Evolutionary conservation across 352 stramenopile genomes (phyloP).

Genomic region (Phytophthora crassamura): DNA sequence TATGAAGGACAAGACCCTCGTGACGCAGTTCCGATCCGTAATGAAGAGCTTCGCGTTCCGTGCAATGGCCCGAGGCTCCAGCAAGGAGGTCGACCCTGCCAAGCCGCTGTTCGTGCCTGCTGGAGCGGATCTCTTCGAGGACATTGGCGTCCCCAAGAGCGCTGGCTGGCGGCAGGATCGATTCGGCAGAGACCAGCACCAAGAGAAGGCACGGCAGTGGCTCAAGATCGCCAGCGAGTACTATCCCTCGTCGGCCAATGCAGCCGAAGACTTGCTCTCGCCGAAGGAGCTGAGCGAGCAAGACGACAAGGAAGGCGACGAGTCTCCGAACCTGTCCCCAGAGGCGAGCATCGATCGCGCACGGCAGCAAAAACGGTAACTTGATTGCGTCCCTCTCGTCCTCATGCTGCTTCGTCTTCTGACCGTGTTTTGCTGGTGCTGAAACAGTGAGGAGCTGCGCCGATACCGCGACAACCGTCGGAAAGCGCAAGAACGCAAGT

Average conservation of each 20-base stretch:
- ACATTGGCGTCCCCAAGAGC: slow-evolving; percentile 78
- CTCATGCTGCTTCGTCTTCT: neutral
- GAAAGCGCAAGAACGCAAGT: slow-evolving; percentile 69
- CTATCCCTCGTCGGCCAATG: slow-evolving; percentile 54
- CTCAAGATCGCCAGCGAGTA: slow-evolving; percentile 72
- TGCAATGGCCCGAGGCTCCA: slow-evolving; percentile 43
- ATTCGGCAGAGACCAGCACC: slow-evolving; percentile 56
- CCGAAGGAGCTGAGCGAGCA: slow-evolving; percentile 34
- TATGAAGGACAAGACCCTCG: slow-evolving; percentile 86
- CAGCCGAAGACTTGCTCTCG: slow-evolving; percentile 35
- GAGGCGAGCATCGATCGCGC: slow-evolving; percentile 77
- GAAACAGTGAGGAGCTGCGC: slow-evolving; percentile 62
- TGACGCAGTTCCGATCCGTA: slow-evolving; percentile 65
- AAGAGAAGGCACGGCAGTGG: slow-evolving; percentile 75
- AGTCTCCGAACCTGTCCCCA: slow-evolving; percentile 49
- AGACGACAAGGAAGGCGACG: slow-evolving; percentile 35
- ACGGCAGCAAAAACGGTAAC: slow-evolving; percentile 69
- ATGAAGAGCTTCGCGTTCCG: slow-evolving; percentile 79
- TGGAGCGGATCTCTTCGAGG: slow-evolving; percentile 73
- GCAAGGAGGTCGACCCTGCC: slow-evolving; percentile 72
- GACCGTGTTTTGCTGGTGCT: neutral
- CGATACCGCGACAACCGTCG: slow-evolving; percentile 65
- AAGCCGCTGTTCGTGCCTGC: slow-evolving; percentile 79
- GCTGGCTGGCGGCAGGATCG: slow-evolving; percentile 52
- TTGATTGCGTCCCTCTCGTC: too few species aligned